Evolutionary conservation across 164 flowering plant genomes (phyloP), one percentile per base, ranked within the genome.

Genomic region (Houttuynia cordata): DNA sequence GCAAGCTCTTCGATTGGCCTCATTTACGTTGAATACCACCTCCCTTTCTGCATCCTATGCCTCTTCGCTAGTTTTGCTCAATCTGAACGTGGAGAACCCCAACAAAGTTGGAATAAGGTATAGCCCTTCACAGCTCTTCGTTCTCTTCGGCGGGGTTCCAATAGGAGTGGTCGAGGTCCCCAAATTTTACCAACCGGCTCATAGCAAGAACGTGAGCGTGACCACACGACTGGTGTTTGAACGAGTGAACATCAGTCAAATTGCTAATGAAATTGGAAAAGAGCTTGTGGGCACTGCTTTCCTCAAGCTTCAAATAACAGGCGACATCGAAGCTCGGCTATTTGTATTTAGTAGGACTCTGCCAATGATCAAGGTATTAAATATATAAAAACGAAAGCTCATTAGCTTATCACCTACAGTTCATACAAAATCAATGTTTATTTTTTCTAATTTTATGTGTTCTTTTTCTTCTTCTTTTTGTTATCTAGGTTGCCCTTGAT

Each of bases 61-160:
- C 37, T 76, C 87, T 1, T 72, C 78, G n/a, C 67, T 58, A 15
- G 53, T 71, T 20, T 74, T 76, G 47, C 30, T 83, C 34, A 53
- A 24, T 23, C 40, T 80, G 40, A 73, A 54, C 10, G 76, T 80
- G 10, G 54, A 65, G 42, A 83, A 83, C 66, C 81, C 81, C 15
- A 83, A 77, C 62, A 80, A 73, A 61, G 22, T 83, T 53, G 81
- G 80, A 20, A 57, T 83, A 24, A 64, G 59, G 23, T 79, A 66
- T 34, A 59, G 63, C 24, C 61, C 75, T 53, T 66, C 83, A 10
- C 23, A 62, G 41, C 72, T 80, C n/a, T 49, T 24, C 18, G 34
- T 83, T 7, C 64, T 70, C 37, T 24, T 51, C 20, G 20, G 58
- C 22, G 83, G 76, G 40, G 6, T 75, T 19, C 78, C 75, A 0